A percentile compares a stretch with the other conserved stretches of the same genome.
phyloP scores from a whole-genome alignment of 2,329 filamentous ascomycete species.

The Diaporthe sp. region DNA sequence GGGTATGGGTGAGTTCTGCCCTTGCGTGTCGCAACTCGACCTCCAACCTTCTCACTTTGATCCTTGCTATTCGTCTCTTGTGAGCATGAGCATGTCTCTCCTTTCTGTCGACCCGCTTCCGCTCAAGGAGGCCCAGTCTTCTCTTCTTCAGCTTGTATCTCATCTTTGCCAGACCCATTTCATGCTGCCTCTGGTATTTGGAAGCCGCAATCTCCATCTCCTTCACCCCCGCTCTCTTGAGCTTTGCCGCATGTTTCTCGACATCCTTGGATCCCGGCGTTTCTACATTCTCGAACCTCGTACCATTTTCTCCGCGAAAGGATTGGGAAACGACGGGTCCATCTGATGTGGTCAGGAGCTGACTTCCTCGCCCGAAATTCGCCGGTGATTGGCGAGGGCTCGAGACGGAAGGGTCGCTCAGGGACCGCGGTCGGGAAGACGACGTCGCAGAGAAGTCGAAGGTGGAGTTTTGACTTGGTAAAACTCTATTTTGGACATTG shows the following conservation, averaged over 20 bases:
- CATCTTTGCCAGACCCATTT: neutral
- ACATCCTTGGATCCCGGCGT: neutral
- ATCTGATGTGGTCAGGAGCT: neutral
- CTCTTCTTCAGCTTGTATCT: neutral
- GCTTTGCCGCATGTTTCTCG: neutral
- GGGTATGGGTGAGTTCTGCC: neutral
- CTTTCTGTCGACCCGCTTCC: neutral
- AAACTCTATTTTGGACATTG: neutral
- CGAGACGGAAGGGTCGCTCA: neutral
- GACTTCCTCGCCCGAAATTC: neutral
- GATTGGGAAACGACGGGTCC: neutral
- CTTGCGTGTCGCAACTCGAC: neutral
- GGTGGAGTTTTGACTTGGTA: neutral
- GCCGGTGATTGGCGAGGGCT: neutral
- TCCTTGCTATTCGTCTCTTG: neutral
- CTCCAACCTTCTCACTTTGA: neutral
- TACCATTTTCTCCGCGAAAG: neutral
- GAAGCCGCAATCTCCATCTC: neutral
- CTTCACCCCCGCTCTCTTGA: neutral
- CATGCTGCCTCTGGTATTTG: neutral
- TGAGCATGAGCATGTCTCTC: neutral
- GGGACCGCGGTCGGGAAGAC: neutral
- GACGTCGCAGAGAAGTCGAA: neutral
- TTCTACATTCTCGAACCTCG: neutral
- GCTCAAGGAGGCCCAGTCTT: neutral